phyloP scores from a whole-genome alignment of 2,329 filamentous ascomycete genomes.

The Aspergillus fumigatiaffinis region DNA sequence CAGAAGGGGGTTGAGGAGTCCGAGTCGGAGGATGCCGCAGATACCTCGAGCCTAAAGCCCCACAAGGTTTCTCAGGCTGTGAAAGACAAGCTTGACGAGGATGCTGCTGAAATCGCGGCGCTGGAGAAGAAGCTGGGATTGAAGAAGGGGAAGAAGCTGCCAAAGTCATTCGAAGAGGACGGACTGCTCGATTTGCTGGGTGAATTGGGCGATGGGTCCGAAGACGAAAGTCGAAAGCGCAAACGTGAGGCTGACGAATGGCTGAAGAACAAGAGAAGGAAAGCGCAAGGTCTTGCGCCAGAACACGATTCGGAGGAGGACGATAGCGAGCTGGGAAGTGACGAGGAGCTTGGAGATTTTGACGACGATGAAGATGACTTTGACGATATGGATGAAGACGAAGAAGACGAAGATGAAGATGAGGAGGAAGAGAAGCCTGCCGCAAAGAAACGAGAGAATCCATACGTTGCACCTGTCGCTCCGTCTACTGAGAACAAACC shows the following conservation, averaged over 20 bases:
- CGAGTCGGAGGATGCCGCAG: conserved; percentile 26
- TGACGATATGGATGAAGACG: conserved; percentile 24
- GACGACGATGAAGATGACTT: conserved; percentile 23
- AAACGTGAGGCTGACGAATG: conserved; percentile 62
- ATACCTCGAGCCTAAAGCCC: conserved; percentile 10
- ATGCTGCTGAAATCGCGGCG: conserved; percentile 83
- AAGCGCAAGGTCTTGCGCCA: conserved; percentile 39
- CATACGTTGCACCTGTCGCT: conserved; percentile 71
- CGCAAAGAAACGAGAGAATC: conserved; percentile 68
- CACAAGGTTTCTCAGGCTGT: conserved; percentile 37
- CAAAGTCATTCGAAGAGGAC: conserved; percentile 73
- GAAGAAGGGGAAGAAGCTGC: conserved; percentile 68
- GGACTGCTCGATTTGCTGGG: conserved; percentile 75
- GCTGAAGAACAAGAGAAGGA: conserved; percentile 55
- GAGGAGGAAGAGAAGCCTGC: conserved; percentile 39
- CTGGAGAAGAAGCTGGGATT: conserved; percentile 86
- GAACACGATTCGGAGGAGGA: conserved; percentile 26
- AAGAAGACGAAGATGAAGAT: conserved; percentile 24
- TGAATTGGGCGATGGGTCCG: conserved; percentile 56
- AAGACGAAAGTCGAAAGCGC: conserved; percentile 51
- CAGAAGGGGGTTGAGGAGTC: conserved; percentile 20
- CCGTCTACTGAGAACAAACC: conserved; percentile 41
- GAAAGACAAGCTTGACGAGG: conserved; percentile 66
- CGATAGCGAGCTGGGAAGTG: conserved; percentile 18
- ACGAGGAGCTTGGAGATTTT: conserved; percentile 30